phyloP scores from a whole-genome alignment of 805 yeast species.

The Kluyveromyces lactis region DNA sequence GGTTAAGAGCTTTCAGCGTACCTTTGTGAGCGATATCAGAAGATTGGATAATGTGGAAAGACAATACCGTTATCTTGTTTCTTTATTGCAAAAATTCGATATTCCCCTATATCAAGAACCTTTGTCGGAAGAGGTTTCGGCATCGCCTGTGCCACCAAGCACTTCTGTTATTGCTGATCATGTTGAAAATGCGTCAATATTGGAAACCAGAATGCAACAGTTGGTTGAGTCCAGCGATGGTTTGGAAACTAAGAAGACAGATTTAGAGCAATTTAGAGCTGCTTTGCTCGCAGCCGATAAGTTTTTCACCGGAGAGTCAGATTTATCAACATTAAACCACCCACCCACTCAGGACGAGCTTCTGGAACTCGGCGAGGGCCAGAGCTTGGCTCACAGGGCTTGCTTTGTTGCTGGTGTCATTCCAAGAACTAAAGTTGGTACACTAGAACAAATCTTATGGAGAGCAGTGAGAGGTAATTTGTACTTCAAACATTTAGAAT shows the following conservation, averaged over 20 bases:
- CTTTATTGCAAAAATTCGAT: constrained; percentile 42
- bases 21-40: constrained; percentile 83
- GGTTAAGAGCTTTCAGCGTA: constrained; percentile 78
- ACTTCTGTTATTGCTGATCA: constrained; percentile 68
- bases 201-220: constrained; percentile 69
- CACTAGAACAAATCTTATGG: constrained; percentile 67
- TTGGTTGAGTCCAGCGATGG: constrained; percentile 61
- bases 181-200: constrained; percentile 48
- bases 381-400: constrained; percentile 4
- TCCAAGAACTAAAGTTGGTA: constrained; percentile 46
- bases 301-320: constrained; percentile 25
- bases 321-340: constrained; percentile 5
- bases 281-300: constrained; percentile 42
- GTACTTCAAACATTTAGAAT: constrained; percentile 49
- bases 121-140: constrained; percentile 24
- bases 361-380: constrained; percentile 3
- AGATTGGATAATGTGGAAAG: constrained; percentile 80
- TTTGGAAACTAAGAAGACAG: constrained; percentile 46
- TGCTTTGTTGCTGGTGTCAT: constrained; percentile 52
- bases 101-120: constrained; percentile 29
- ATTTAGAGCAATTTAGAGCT: constrained; percentile 54
- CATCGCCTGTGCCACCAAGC: constrained; percentile 26
- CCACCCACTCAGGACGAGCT: neutral
- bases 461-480: constrained; percentile 67
- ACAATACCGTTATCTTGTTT: constrained; percentile 54